phyloP scores from a whole-genome alignment of 2,329 filamentous ascomycete species.

The Claviceps humidiphila region DNA sequence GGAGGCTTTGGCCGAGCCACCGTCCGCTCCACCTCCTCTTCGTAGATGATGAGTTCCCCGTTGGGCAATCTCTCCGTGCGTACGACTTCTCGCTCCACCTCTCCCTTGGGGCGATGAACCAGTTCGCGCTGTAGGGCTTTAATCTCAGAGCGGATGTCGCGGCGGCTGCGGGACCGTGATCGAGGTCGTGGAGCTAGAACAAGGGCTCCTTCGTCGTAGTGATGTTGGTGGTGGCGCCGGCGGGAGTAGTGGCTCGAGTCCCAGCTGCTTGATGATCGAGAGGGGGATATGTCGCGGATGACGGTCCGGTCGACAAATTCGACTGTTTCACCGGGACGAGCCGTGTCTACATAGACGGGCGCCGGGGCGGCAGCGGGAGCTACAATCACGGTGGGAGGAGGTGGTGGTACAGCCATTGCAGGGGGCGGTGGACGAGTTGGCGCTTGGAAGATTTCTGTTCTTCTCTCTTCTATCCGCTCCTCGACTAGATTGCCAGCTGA shows the following conservation, averaged over 20 bases:
- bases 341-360: conserved; percentile 21
- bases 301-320: conserved; percentile 33
- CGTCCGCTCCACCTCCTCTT: conserved; percentile 43
- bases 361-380: conserved; percentile 16
- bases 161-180: conserved; percentile 34
- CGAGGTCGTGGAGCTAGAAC: conserved; percentile 30
- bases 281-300: conserved; percentile 36
- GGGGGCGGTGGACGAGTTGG: conserved; percentile 13
- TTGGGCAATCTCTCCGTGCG: conserved; percentile 44
- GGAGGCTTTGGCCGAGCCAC: conserved; percentile 43
- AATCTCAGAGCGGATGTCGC: conserved; percentile 62
- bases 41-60: conserved; percentile 50
- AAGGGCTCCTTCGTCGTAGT: conserved; percentile 14
- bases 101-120: conserved; percentile 22
- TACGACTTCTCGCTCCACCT: conserved; percentile 37
- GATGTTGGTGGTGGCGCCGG: conserved; percentile 17
- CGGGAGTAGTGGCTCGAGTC: conserved; percentile 17
- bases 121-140: conserved; percentile 47
- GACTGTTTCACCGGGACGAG: conserved; percentile 18
- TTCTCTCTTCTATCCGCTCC: conserved; percentile 29
- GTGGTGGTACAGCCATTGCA: too few species aligned
- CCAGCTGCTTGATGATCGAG: conserved; percentile 24
- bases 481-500: conserved; percentile 33
- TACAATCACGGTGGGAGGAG: conserved; percentile 8
- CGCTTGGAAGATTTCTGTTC: not conserved